Evolutionary conservation across 192 early-diverging fungal genomes (phyloP).

Genomic region (Entrophospora sp.): DNA sequence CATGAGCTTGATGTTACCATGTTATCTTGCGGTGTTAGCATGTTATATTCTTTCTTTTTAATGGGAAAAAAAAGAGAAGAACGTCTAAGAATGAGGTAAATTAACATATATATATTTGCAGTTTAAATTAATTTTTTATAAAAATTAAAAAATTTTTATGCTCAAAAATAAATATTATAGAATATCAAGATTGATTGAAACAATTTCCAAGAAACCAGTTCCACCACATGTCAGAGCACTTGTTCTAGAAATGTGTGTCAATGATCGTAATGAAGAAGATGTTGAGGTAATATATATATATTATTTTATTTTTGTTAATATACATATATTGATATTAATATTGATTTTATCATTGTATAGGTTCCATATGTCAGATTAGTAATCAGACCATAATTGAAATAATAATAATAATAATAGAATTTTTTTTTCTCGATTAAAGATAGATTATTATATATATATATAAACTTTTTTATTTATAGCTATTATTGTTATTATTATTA

Average conservation of each 20-base stretch:
- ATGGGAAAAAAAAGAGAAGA: slow-evolving; percentile 78
- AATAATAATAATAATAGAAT: no score
- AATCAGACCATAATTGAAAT: slow-evolving; percentile 23
- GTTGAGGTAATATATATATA: slow-evolving; percentile 55
- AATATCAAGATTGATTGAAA: slow-evolving; percentile 64
- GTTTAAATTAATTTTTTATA: slow-evolving; percentile 17
- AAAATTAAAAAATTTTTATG: neutral
- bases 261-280: slow-evolving; percentile 83
- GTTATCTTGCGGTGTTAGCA: slow-evolving; percentile 83
- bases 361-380: slow-evolving; percentile 39
- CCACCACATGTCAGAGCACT: slow-evolving; percentile 77
- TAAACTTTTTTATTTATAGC: no score
- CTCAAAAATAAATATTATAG: slow-evolving; percentile 24
- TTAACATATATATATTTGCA: neutral
- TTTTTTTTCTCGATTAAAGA: no score
- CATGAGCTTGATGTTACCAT: slow-evolving; percentile 86
- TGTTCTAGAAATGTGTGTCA: slow-evolving; percentile 81
- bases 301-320: neutral
- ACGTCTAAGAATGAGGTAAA: slow-evolving; percentile 67
- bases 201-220: slow-evolving; percentile 80
- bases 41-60: slow-evolving; percentile 91
- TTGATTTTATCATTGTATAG: slow-evolving; percentile 15
- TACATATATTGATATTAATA: neutral
- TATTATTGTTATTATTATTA: no score
- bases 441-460: no score